Conservation (phyloP, 768 basidiomycete species). For the Sporobolomyces phaffii region DNA sequence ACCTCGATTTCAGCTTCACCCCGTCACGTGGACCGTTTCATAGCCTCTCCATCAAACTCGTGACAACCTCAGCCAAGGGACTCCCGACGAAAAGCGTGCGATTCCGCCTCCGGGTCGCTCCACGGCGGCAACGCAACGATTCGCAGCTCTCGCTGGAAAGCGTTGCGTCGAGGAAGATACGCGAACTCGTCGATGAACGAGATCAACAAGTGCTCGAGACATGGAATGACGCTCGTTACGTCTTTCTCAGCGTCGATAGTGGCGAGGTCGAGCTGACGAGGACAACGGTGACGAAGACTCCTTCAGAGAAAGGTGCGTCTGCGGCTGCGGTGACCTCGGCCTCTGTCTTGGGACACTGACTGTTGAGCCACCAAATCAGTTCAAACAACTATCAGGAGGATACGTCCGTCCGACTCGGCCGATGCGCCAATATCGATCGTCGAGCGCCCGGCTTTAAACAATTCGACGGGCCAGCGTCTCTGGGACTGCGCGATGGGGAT, state of each 20-base stretch:
- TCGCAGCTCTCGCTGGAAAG: not conserved
- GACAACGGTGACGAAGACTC: not conserved
- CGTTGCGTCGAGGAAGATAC: not conserved
- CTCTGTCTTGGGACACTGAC: no score
- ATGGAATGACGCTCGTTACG: slow-evolving; percentile 21
- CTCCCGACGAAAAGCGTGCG: not conserved
- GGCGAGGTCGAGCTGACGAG: slow-evolving; percentile 7
- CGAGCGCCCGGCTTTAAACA: slow-evolving; percentile 35
- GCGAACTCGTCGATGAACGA: not conserved
- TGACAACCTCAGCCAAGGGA: not conserved
- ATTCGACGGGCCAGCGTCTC: slow-evolving; percentile 36
- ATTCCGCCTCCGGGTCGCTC: slow-evolving; percentile 10
- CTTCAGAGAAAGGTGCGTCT: slow-evolving; percentile 11
- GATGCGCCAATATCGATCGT: slow-evolving; percentile 12
- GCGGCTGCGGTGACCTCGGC: no score
- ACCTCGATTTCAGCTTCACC: slow-evolving; percentile 13
- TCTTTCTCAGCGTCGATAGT: slow-evolving; percentile 18
- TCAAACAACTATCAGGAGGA: slow-evolving; percentile 6
- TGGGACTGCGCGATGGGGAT: slow-evolving; percentile 39
- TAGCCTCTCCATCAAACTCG: not conserved
- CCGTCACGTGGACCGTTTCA: slow-evolving; percentile 17
- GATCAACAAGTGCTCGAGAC: not conserved
- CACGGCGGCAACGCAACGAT: not conserved
- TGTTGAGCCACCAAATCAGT: slow-evolving; percentile 2
- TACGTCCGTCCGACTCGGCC: no score